Evolutionary conservation across 2,329 filamentous ascomycete species (phyloP), one percentile per base, ranked within the genome.

Genomic region (Cladophialophora yegresii): DNA sequence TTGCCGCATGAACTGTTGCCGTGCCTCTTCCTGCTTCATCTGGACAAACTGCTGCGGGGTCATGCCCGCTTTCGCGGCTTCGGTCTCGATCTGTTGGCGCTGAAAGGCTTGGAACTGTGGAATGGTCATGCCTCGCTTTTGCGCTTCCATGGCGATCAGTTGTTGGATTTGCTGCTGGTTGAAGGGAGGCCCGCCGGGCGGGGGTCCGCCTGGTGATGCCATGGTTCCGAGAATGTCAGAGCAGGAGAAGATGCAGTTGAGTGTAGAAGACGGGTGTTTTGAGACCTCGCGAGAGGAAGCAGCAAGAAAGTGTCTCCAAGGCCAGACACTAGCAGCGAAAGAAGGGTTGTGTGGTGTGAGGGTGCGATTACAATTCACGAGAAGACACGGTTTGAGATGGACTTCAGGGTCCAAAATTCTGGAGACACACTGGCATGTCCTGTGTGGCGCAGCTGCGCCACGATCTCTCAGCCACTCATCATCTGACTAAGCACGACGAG

Each of bases 101-200:
- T 82, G 79, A 72, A 80, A 77, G 78, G 61, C 84, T 74, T 71
- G 85, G 75, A 96, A 96, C 77, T 96, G 84, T 51, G 89, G 91
- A 0, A 95, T 88, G 6, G 89, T 87, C 84, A 98, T 87, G 75
- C 93, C 93, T 68, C 88, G 86, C 79, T 90, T 92, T 73, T 90
- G 83, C 55, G 93, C 93, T 78, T 97, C 93, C 64, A 70, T 67
- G 20, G 66, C 64, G 36, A 70, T 70, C 62, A 70, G 61, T 50
- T 70, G 68, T 56, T 68, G 66, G 43, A 70, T 68, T 57, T 70
- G 68, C 56, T 68, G 68, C 10, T 59, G 68, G 40, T 50, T 58
- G 54, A 69, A 65, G 30, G 57, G 62, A 51, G 63, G 61, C 43
- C 56, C 56, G 28, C 57, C 65, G 40, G 67, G 54, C 36, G 54